A percentile compares a stretch with the other conserved stretches of the same genome.
phyloP scores from a whole-genome alignment of 805 yeast species.

The Wickerhamomyces bovis region DNA sequence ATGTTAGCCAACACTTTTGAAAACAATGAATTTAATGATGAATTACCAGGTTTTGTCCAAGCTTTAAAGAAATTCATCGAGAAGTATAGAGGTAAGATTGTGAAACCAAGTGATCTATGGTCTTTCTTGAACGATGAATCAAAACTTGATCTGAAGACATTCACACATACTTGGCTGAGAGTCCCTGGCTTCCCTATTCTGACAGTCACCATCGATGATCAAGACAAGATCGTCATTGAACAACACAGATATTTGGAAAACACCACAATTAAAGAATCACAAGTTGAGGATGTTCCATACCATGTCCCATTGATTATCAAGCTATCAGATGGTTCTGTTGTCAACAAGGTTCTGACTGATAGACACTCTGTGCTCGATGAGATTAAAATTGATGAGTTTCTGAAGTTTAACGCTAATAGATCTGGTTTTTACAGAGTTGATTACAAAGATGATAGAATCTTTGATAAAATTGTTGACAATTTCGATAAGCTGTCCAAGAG shows the following conservation, averaged over 20 bases:
- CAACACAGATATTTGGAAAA: conserved; percentile 33
- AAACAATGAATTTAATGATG: conserved; percentile 24
- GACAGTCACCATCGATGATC: conserved; percentile 27
- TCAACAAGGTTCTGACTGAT: conserved; percentile 39
- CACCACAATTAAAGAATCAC: conserved; percentile 21
- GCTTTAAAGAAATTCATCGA: conserved; percentile 35
- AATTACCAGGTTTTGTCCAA: conserved; percentile 27
- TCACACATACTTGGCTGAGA: conserved; percentile 56
- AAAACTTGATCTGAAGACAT: conserved; percentile 40
- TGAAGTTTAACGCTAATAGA: conserved; percentile 39
- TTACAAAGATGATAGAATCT: conserved; percentile 31
- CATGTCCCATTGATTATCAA: conserved; percentile 53
- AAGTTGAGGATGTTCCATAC: conserved; percentile 51
- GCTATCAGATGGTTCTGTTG: conserved; percentile 28
- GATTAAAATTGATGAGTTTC: conserved; percentile 24
- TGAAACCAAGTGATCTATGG: conserved; percentile 54
- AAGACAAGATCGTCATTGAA: conserved; percentile 27
- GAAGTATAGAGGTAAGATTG: conserved; percentile 28
- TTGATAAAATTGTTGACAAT: conserved; percentile 21
- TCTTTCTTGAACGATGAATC: conserved; percentile 28
- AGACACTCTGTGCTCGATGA: conserved; percentile 25
- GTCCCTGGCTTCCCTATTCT: conserved; percentile 55
- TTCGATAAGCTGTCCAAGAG: conserved; percentile 18
- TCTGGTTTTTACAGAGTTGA: conserved; percentile 44
- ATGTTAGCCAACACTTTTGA: conserved; percentile 44